Evolutionary conservation across 2,329 filamentous ascomycete species (phyloP).

Genomic region (Rhinocladiella mackenziei): DNA sequence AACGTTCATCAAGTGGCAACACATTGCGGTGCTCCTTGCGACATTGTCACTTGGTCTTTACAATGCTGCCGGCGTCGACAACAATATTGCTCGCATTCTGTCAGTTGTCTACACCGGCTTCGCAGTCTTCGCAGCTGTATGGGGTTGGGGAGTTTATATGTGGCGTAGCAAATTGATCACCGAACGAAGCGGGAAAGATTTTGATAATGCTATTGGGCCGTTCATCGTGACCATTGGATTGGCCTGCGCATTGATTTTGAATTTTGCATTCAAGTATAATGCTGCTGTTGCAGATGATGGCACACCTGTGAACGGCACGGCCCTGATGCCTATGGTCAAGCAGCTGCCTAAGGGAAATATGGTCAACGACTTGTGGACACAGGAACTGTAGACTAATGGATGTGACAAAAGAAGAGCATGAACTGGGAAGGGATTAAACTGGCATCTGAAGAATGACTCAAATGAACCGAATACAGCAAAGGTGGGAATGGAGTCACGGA

Average conservation of each 20-base stretch:
- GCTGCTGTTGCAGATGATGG: conserved; percentile 14
- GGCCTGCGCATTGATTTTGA: conserved; percentile 72
- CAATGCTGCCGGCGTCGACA: conserved; percentile 73
- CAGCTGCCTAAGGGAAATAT: not conserved
- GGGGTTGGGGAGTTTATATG: conserved; percentile 84
- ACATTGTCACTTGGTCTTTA: conserved; percentile 79
- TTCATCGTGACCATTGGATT: conserved; percentile 76
- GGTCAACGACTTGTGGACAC: not conserved
- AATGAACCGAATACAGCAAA: too few species aligned
- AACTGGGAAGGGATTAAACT: too few species aligned
- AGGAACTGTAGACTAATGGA: conserved; percentile 5
- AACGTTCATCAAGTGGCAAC: conserved; percentile 98
- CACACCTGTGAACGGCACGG: conserved; percentile 1
- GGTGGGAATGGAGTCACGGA: too few species aligned
- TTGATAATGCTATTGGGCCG: conserved; percentile 84
- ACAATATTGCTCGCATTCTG: conserved; percentile 70
- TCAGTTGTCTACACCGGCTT: conserved; percentile 80
- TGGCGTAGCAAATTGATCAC: conserved; percentile 73
- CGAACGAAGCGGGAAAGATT: conserved; percentile 82
- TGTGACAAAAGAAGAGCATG: not conserved
- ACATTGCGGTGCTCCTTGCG: conserved; percentile 83
- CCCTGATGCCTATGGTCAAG: conserved; percentile 5
- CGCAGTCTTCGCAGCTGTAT: conserved; percentile 75
- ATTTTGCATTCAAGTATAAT: conserved; percentile 72
- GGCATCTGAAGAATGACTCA: too few species aligned